Percentiles rank a stretch among this genome's conserved stretches.
phyloP scores from a whole-genome alignment of 2,329 filamentous ascomycete genomes.

The Exophiala calicioides region DNA sequence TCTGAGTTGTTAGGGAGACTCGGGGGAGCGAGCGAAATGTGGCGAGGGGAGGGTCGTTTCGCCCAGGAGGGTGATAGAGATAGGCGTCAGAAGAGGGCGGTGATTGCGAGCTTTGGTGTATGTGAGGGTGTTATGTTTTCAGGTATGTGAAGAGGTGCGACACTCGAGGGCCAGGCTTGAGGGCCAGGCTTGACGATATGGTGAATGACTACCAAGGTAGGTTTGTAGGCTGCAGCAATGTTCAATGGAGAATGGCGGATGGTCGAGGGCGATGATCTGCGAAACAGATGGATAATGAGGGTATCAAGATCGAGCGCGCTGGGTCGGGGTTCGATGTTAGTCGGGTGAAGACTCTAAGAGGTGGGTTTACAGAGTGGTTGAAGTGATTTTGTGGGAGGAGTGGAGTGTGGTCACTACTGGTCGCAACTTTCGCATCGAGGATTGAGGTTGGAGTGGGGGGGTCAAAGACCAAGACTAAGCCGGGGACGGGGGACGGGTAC shows the following conservation, averaged over 20 bases:
- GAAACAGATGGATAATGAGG: conserved; percentile 5
- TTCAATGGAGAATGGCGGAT: not conserved
- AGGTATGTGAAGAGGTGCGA: no score
- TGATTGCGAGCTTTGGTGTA: no score
- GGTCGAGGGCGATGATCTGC: conserved; percentile 8
- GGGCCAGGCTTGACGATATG: not conserved
- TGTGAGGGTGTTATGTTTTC: no score
- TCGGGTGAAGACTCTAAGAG: conserved; percentile 3
- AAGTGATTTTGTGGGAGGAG: conserved; percentile 13
- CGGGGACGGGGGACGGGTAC: no score
- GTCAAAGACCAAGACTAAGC: not conserved
- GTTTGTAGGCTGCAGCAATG: no score
- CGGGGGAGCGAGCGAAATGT: not conserved
- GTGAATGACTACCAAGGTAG: not conserved
- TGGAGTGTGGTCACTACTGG: not conserved
- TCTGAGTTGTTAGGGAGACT: not conserved
- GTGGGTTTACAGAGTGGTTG: not conserved
- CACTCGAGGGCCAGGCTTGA: no score
- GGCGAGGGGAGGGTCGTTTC: not conserved
- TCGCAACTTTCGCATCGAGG: not conserved
- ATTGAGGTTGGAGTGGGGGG: not conserved
- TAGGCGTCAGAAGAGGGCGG: no score
- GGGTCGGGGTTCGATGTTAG: not conserved
- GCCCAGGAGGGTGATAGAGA: not conserved
- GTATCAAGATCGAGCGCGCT: conserved; percentile 9